Conservation (phyloP, 208 protist species). For the Endotrypanum monterogeii region DNA sequence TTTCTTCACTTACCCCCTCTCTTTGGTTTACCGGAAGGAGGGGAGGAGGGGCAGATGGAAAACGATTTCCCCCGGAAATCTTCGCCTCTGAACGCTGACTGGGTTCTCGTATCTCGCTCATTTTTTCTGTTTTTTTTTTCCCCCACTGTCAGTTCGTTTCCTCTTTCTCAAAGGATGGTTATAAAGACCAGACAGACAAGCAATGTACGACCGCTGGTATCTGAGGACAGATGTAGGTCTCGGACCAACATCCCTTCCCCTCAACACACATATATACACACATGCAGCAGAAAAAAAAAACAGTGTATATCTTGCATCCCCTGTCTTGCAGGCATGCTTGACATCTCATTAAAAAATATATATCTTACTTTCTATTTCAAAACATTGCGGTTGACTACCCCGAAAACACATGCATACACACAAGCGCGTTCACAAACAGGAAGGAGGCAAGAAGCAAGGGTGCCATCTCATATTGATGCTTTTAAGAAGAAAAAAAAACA, state of each 20-base stretch:
- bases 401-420: too few species aligned
- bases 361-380: slow-evolving; percentile 10
- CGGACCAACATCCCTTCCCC: not conserved
- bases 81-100: not conserved
- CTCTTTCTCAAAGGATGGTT: not conserved
- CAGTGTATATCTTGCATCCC: not conserved
- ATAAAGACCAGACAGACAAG: not conserved
- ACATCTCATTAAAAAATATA: not conserved
- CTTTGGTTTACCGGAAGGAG: too few species aligned
- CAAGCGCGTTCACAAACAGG: too few species aligned
- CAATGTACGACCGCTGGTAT: not conserved
- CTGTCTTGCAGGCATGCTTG: not conserved
- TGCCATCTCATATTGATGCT: too few species aligned
- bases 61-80: too few species aligned
- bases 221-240: not conserved
- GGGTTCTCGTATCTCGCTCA: too few species aligned
- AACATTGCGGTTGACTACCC: too few species aligned
- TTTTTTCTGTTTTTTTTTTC: not conserved
- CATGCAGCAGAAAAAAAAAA: not conserved
- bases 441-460: too few species aligned
- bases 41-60: too few species aligned
- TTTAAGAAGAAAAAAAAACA: too few species aligned
- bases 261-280: not conserved
- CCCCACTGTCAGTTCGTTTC: not conserved
- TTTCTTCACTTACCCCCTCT: not conserved